Evolutionary conservation across 2,329 filamentous ascomycete species (phyloP).

Genomic region (Pseudopithomyces chartarum): DNA sequence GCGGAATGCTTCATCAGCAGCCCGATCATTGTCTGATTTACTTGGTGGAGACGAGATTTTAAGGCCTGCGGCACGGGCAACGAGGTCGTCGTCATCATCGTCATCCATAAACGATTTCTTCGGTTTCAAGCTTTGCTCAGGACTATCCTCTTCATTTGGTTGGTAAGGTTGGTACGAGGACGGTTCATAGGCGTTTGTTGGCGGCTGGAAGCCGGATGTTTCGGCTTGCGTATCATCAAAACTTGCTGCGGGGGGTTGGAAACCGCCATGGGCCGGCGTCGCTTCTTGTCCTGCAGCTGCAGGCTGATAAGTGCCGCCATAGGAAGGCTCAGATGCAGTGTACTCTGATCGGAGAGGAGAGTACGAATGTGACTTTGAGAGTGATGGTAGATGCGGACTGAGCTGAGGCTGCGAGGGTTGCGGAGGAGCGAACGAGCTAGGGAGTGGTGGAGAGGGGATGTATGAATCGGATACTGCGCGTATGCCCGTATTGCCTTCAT

Average conservation of each 20-base stretch:
- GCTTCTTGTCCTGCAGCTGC: conserved; percentile 29
- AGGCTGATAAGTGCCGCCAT: conserved; percentile 37
- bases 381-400: conserved; percentile 32
- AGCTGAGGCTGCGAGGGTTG: conserved; percentile 37
- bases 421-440: conserved; percentile 35
- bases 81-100: conserved; percentile 73
- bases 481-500: conserved; percentile 25
- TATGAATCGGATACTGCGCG: conserved; percentile 38
- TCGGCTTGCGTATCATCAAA: conserved; percentile 24
- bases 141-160: conserved; percentile 55
- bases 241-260: conserved; percentile 31
- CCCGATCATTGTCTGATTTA: conserved; percentile 62
- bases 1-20: conserved; percentile 83
- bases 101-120: conserved; percentile 84
- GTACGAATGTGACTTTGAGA: conserved; percentile 36
- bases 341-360: conserved; percentile 38
- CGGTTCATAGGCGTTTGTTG: conserved; percentile 29
- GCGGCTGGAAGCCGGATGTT: conserved; percentile 30
- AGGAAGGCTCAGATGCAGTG: conserved; percentile 26
- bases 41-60: conserved; percentile 58
- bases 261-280: conserved; percentile 30
- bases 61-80: conserved; percentile 56
- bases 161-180: conserved; percentile 54
- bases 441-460: conserved; percentile 31
- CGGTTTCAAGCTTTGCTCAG: conserved; percentile 51